Evolutionary conservation across 306 rosid species (phyloP).

Genomic region (Lupinus albus): DNA sequence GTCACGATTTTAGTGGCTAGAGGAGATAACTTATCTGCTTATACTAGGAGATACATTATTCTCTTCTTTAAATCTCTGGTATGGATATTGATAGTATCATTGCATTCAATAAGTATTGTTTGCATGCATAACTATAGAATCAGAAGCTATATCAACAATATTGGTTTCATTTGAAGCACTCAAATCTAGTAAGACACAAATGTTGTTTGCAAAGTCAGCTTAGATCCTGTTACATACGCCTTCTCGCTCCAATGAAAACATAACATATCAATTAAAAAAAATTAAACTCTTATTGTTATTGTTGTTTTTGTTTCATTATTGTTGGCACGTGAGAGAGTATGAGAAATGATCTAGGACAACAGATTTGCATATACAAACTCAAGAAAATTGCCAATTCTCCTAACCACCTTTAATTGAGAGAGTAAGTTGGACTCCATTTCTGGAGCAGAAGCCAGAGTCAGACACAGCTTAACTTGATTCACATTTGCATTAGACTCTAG

Average conservation of each 20-base stretch:
- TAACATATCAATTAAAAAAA: too few relatives aligned
- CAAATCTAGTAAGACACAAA: slow-evolving; percentile 76
- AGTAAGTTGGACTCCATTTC: slow-evolving; percentile 95
- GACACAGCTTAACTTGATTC: slow-evolving; percentile 78
- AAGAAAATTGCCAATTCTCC: slow-evolving; percentile 84
- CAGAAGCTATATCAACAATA: slow-evolving; percentile 76
- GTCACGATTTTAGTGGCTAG: too few relatives aligned
- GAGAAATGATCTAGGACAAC: too few relatives aligned
- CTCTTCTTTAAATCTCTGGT: too few relatives aligned
- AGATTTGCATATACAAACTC: slow-evolving; percentile 83
- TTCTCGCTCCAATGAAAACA: too few relatives aligned
- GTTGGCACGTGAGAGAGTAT: too few relatives aligned
- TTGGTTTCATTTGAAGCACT: slow-evolving; percentile 57
- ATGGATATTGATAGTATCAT: slow-evolving; percentile 86
- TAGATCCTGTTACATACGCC: too few relatives aligned
- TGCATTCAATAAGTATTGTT: slow-evolving; percentile 77
- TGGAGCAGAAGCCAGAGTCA: slow-evolving; percentile 89
- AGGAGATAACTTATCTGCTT: too few relatives aligned
- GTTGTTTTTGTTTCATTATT: too few relatives aligned
- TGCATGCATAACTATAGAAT: slow-evolving; percentile 86
- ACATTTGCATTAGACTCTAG: slow-evolving; percentile 83
- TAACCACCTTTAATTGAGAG: slow-evolving; percentile 85
- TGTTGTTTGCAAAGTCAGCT: slow-evolving; percentile 87
- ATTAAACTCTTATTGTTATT: too few relatives aligned
- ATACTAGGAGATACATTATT: too few relatives aligned